Base-by-base conservation (phyloP, 768 basidiomycete genomes). In the Leccinum incarnatum region DNA sequence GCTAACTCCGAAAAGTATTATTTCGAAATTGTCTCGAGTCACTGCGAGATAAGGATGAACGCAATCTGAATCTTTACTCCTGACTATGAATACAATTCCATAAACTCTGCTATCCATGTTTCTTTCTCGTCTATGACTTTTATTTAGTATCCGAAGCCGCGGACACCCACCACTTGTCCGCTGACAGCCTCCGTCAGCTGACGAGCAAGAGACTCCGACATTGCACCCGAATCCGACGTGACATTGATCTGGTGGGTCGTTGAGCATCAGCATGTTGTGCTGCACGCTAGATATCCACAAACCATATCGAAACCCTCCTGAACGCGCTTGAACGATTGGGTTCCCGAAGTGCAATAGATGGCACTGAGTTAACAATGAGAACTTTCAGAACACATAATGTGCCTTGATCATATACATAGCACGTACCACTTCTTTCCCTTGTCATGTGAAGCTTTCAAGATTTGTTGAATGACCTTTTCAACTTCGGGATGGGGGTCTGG, bases 401-500 rank as follows among this genome's bases (percentile, higher is more conserved):
- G 11, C 34, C 9, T 30, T 3, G 46, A 7, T 49, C 23, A 48
- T 6, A 58, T 27, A 32, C 7, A 32, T 9, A n/a, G 23, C 11
- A 21, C 75, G 19, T 57, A 87, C 86, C 85, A 86, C 75, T 88
- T 89, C 76, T 88, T 89, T 21, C 80, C 78, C 9, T 79, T 78
- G 46, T 64, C 66, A 62, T 88, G 86, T 0, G 82, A 73, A 2
- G 68, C 78, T 40, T 74, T 63, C 30, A 84, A 73, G 25, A 88
- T 81, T 15, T 69, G 68, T 58, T 87, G 82, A 37, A 89, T 86
- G 8, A 81, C 69, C 56, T 76, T 72, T 65, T 89, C 88, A 4
- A 87, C 81, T 3, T 85, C 80, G 0, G 85, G 83, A 59, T 87
- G 83, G 0, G 85, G 84, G 62, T 88, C 82, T 1, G 86, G 87